These are phyloP conservation scores for Plasmodium billcollinsi DNA, from an alignment of 169 alveolate species.

Conservation along the genomic window DNA sequence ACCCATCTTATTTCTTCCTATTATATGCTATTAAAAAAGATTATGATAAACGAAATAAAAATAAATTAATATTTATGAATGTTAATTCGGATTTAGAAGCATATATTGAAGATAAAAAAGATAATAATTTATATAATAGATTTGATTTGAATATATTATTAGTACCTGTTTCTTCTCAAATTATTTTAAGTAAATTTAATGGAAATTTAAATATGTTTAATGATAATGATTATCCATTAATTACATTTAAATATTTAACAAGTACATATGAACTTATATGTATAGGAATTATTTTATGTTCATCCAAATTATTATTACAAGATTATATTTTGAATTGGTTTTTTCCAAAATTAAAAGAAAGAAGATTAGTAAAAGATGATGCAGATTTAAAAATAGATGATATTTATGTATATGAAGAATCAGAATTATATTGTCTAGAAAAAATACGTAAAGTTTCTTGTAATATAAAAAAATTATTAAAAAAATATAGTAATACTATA, in stretches of 20 bases:
- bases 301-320: conserved; percentile 82
- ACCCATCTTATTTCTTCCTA: conserved; percentile 48
- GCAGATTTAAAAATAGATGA: conserved; percentile 53
- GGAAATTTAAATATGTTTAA: conserved; percentile 57
- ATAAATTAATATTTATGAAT: conserved; percentile 65
- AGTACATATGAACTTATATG: conserved; percentile 45
- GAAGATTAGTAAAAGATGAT: conserved; percentile 58
- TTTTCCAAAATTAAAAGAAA: conserved; percentile 81
- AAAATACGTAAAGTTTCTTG: conserved; percentile 52
- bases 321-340: conserved; percentile 86
- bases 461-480: conserved; percentile 51
- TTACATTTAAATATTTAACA: conserved; percentile 53
- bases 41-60: conserved; percentile 61
- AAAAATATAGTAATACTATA: conserved; percentile 41
- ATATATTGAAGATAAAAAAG: conserved; percentile 68
- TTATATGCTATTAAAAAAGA: conserved; percentile 67
- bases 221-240: conserved; percentile 58
- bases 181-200: conserved; percentile 25
- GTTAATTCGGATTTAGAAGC: conserved; percentile 52
- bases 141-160: conserved; percentile 32
- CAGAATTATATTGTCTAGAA: conserved; percentile 51
- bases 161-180: conserved; percentile 49
- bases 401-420: conserved; percentile 65
- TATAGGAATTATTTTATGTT: conserved; percentile 84
- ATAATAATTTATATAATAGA: conserved; percentile 1